Evolutionary conservation across 768 basidiomycete species (phyloP), one percentile per base, ranked within the genome.

Genomic region (Pluteus cervinus): DNA sequence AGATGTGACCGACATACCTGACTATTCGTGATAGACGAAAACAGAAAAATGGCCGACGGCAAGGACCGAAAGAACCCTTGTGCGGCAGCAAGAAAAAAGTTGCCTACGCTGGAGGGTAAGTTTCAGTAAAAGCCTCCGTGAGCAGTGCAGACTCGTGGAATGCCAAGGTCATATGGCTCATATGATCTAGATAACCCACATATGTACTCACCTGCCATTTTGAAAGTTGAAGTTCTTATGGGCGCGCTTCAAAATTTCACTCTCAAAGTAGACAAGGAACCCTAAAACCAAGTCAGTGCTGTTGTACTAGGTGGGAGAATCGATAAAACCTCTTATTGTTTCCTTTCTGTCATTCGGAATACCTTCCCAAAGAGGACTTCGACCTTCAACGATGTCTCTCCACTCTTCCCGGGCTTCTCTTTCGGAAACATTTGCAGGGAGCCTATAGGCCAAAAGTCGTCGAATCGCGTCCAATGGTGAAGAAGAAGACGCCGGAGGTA

Each of bases 221-320:
- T 85, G 66, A 62, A 94, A 98, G 17, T 88, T 86, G 59, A 96
- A 97, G 44, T 82, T 86, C 63, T 96, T 96, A 52, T 94, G 90
- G 2, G 93, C 89, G 16, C 91, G 71, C 48, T 80, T 85, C 28
- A 96, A 69, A 6, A 92, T 68, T 47, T 94, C 86, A 43, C 76
- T 81, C 57, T 97, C 89, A 45, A 96, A 94, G 52, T 90, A 75
- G 3, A 97, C 92, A 14, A 98, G 70, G 55, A 98, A 94, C 0
- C 91, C 91, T 90, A 54, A 24, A 23, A 37, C 24, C 22, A 14
- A 9, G 26, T 14, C 9, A 9, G 26, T 14, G 26, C 26, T 28
- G 14, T 28, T 28, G 14, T 28, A 28, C 26, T 28, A 9, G 26
- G 24, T 17, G 16, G 14, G 24, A 16, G 23, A 18, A 8, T 24